Evolutionary conservation across 2,329 filamentous ascomycete genomes (phyloP), one percentile per base, ranked within the genome.

Genomic region (Tympanopsis confertula): DNA sequence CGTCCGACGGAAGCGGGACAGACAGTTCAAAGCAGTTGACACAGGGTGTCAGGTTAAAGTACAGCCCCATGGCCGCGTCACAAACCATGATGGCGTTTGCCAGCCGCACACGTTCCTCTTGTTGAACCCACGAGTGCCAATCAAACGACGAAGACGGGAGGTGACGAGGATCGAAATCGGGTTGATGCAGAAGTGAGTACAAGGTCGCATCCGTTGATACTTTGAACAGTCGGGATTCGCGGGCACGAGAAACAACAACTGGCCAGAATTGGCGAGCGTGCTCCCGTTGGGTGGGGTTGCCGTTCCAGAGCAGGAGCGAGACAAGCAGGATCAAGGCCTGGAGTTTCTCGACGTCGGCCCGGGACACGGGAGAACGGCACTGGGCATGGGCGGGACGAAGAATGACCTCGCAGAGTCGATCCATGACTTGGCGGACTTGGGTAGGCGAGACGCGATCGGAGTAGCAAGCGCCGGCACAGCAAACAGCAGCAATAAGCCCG

Each of bases 401-500:
- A 30, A 84, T 65, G 7, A 72, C 71, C 17, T 65, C 52, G 44
- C 73, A 73, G 22, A 79, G 63, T 37, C 74, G 65, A 41, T 81
- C 72, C 68, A 82, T 82, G 56, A 85, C 66, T 51, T 76, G 72
- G 43, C 81, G 75, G 44, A 82, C 76, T 45, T 82, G 67, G 42
- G 66, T 61, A 33, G 76, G 57, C 19, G 65, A 61, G 43, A 82
- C 60, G 42, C 67, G 68, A 38, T 81, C 69, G 37, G 82, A 84
- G 56, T 86, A 87, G 40, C 83, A 82, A 29, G 82, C 81, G 26
- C 82, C 82, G 47, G 84, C 68, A 52, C 78, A 84, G 49, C 82
- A 76, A 66, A 87, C 82, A 43, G 70, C 69, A 42, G 82, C 67
- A 36, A 84, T 61, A 42, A 86, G 66, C 45, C 78, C 77, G 42